A percentile compares a stretch with the other conserved stretches of the same genome.
phyloP scores from a whole-genome alignment of 2,329 filamentous ascomycete genomes.

The Claviceps citrina region DNA sequence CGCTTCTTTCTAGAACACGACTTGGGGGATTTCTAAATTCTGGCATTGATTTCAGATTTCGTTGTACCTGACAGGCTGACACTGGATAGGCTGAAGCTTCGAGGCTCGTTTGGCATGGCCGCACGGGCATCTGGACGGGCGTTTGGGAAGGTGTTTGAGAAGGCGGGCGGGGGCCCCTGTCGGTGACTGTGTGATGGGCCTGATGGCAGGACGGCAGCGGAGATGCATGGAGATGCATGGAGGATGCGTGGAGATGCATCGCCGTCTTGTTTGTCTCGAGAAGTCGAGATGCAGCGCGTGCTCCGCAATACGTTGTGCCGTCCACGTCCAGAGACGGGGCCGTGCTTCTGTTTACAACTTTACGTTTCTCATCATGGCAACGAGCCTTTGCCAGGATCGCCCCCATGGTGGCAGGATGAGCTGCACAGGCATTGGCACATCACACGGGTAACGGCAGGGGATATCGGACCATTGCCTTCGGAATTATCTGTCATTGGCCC shows the following conservation, averaged over 20 bases:
- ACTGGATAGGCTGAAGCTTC: no score
- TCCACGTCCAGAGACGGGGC: background rate
- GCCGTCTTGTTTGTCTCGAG: background rate
- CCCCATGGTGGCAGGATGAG: background rate
- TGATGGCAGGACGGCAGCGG: no score
- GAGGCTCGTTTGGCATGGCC: background rate
- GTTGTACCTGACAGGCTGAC: no score
- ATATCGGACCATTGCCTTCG: background rate
- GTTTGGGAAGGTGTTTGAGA: no score
- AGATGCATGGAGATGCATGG: no score
- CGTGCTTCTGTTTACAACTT: background rate
- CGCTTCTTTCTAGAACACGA: background rate
- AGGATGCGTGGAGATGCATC: no score
- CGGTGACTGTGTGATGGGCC: no score
- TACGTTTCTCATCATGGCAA: background rate
- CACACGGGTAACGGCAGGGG: constrained; percentile 1
- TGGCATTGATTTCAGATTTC: no score
- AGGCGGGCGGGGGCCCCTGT: no score
- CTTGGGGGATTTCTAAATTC: no score
- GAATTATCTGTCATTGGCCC: background rate
- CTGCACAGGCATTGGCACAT: background rate
- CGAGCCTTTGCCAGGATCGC: background rate
- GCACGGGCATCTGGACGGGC: no score
- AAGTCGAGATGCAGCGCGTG: background rate
- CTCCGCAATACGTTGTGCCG: background rate